Base-by-base conservation (phyloP, 257 asterid species). In the Rubia yunnanensis region DNA sequence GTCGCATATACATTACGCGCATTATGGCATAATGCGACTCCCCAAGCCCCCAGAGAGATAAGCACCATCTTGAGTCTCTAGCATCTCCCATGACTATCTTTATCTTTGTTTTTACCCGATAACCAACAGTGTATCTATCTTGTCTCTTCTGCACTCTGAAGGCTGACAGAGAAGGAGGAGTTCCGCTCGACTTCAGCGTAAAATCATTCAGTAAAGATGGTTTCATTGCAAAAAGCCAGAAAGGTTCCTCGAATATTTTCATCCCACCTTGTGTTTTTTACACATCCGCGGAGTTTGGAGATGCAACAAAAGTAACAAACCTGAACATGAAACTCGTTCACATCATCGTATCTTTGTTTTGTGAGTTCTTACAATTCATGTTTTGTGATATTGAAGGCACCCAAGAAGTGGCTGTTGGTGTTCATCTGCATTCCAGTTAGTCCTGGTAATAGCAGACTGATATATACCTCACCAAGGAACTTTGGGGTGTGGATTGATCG, bases 1-100 rank as follows among this genome's bases (percentile, higher is more conserved):
- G 65, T 83, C 99, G 70, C 99, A 92, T 75, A 90, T 88, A 68
- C 94, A 90, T 34, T 92, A 92, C 39, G 97, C 99, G 35, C 99
- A 92, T 81, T 80, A 88, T 54, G 92, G 97, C 72, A 83, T 92
- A 66, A 78, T 84, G 95, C 78, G 75, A 50, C 63, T 50, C 6
- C 85, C 78, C 44, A 70, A 76, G 82, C 64, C 74, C 11, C 91
- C 95, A 28, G 79, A 86, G 64, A 89, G 96, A 92, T 87, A 80
- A 87, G 96, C 74, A 71, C 65, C 69, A 75, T 58, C 74, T 44
- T 70, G 3, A 53, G 17, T 44, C 59, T 74, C 27, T 41, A 34
- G 44, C 5, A 30, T 36, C 11, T 66, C 36, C 49, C 39, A 6
- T 50, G 49, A 22, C 10, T 34, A 14, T 20, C 53, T 5, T 48